Evolutionary conservation across 345 rosid species (phyloP).

Genomic region (Psidium friedrichsthalianum): DNA sequence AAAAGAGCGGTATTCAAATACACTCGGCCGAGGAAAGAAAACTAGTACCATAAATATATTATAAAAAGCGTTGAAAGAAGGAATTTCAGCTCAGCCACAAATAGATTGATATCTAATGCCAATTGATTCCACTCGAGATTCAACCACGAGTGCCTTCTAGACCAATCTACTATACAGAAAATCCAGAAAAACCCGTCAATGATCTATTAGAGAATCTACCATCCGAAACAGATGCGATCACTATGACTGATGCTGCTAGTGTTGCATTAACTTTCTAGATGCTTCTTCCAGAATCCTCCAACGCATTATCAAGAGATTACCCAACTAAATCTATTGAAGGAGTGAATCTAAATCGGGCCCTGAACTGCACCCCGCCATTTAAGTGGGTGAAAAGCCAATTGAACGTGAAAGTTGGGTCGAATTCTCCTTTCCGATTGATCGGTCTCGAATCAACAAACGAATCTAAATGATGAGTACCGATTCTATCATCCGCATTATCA

Average conservation of each 20-base stretch:
- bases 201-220: neutral
- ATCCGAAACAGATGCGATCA: neutral
- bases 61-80: neutral
- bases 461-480: neutral
- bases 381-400: neutral
- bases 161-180: neutral
- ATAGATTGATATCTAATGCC: neutral
- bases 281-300: neutral
- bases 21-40: neutral
- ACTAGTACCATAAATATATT: neutral
- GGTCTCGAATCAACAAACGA: neutral
- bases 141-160: neutral
- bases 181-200: neutral
- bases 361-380: neutral
- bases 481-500: neutral
- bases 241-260: neutral
- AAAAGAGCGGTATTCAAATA: neutral
- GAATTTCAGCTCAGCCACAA: neutral
- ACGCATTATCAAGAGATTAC: neutral
- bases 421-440: neutral
- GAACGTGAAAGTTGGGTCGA: too few species aligned
- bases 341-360: neutral
- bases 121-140: neutral
- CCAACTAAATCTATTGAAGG: neutral
- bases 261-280: neutral